phyloP scores from a whole-genome alignment of 2,329 filamentous ascomycete species.

The Huntiella bhutanensis region DNA sequence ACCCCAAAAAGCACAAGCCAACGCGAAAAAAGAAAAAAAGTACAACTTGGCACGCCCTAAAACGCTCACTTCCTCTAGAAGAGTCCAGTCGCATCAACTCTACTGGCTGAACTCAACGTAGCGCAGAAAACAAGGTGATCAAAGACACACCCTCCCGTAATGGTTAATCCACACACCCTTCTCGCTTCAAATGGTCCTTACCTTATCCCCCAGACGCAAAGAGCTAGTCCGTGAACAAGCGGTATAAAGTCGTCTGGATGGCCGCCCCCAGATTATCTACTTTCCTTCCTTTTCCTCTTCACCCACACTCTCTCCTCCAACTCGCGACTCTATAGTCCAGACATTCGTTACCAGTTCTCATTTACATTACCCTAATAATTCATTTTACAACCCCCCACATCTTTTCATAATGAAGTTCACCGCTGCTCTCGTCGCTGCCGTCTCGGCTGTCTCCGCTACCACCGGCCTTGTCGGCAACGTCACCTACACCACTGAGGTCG shows the following conservation, averaged over 20 bases:
- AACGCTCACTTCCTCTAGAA: background rate
- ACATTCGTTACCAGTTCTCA: constrained; percentile 15
- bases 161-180: background rate
- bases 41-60: too few species aligned
- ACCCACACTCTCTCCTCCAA: constrained; percentile 28
- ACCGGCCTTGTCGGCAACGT: constrained; percentile 22
- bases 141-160: background rate
- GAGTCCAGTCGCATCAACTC: background rate
- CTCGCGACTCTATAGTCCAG: constrained; percentile 10
- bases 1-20: too few species aligned
- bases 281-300: constrained; percentile 20
- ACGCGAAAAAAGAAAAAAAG: too few species aligned
- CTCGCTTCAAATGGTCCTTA: background rate
- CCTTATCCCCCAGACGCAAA: background rate
- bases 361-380: constrained; percentile 21
- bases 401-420: constrained; percentile 48
- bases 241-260: constrained; percentile 30
- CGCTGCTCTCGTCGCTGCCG: constrained; percentile 31
- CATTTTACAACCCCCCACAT: constrained; percentile 24
- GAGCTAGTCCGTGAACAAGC: background rate
- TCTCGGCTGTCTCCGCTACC: constrained; percentile 24
- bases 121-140: background rate
- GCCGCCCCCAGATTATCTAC: constrained; percentile 16
- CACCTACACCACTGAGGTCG: constrained; percentile 44
- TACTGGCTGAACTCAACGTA: background rate